These are phyloP conservation scores for Mitragyna speciosa DNA, from an alignment of 257 asterid genomes.

Conservation along the genomic window DNA sequence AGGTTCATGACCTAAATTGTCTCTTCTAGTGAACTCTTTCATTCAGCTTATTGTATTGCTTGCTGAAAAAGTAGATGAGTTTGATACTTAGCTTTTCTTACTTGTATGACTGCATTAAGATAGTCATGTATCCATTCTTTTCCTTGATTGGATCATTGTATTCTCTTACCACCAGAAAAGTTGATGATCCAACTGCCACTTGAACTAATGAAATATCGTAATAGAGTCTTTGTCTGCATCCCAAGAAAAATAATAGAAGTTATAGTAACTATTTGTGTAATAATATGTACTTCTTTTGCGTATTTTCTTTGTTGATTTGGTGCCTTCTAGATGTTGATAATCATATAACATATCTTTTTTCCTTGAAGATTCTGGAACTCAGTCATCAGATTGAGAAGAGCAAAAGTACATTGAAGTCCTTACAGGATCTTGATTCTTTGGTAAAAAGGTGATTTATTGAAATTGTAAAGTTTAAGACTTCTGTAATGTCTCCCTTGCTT, in stretches of 20 bases:
- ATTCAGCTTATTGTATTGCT: not conserved
- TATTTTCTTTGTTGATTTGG: not conserved
- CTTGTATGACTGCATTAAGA: not conserved
- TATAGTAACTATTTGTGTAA: not conserved
- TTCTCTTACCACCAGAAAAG: not conserved
- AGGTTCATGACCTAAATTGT: slow-evolving; percentile 44
- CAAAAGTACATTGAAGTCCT: slow-evolving; percentile 56
- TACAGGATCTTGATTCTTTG: slow-evolving; percentile 63
- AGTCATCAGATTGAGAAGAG: slow-evolving; percentile 68
- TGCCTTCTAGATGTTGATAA: slow-evolving; percentile 8
- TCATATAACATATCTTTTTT: slow-evolving; percentile 7
- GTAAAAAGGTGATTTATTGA: slow-evolving; percentile 48
- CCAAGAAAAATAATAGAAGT: not conserved
- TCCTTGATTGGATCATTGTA: not conserved
- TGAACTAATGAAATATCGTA: not conserved
- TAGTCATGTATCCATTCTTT: not conserved
- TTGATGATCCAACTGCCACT: not conserved
- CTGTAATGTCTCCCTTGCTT: not conserved
- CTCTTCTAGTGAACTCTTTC: not conserved
- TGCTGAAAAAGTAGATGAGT: not conserved
- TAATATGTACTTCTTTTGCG: not conserved
- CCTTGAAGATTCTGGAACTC: slow-evolving; percentile 61
- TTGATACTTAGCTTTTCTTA: not conserved
- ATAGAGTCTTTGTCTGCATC: no score
- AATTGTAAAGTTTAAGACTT: not conserved